Conservation (phyloP, 2,329 filamentous ascomycete genomes). For the Ceratocystis lukuohia region DNA sequence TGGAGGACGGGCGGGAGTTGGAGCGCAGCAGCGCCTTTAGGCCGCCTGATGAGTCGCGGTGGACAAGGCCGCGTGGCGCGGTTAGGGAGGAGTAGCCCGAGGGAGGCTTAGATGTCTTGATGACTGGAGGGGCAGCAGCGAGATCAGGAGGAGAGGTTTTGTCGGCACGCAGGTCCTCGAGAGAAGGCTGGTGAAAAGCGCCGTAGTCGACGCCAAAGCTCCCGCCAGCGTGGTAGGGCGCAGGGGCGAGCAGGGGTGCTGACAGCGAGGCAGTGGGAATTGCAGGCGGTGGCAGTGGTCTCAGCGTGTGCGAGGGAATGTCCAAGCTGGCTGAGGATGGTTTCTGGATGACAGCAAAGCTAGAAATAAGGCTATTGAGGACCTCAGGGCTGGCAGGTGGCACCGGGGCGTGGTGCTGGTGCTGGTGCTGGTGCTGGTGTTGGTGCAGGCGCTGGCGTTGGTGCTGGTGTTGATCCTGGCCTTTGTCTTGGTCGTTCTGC, state of each 20-base stretch:
- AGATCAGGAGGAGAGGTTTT: slow-evolving; percentile 43
- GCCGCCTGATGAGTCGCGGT: slow-evolving; percentile 36
- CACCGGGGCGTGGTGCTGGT: background rate
- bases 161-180: slow-evolving; percentile 32
- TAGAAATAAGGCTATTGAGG: slow-evolving; percentile 17
- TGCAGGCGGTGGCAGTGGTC: slow-evolving; percentile 14
- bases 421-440: background rate
- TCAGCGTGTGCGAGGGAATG: slow-evolving; percentile 6
- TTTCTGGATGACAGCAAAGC: slow-evolving; percentile 19
- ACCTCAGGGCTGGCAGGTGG: slow-evolving; percentile 17
- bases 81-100: slow-evolving; percentile 61
- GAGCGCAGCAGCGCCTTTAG: slow-evolving; percentile 47
- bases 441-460: background rate
- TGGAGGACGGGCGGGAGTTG: slow-evolving; percentile 46
- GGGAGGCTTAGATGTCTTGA: slow-evolving; percentile 69
- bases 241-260: slow-evolving; percentile 9
- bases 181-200: slow-evolving; percentile 41
- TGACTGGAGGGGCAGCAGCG: slow-evolving; percentile 53
- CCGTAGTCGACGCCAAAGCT: slow-evolving; percentile 64
- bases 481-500: background rate
- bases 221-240: slow-evolving; percentile 25
- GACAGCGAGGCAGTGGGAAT: slow-evolving; percentile 5
- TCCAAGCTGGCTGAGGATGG: slow-evolving; percentile 6
- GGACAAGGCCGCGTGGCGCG: slow-evolving; percentile 43
- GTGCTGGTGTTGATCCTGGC: too few relatives aligned